These are phyloP conservation scores for Saccharomycopsis crataegensis DNA, from an alignment of 1,139 yeast genomes.

Conservation along the genomic window DNA sequence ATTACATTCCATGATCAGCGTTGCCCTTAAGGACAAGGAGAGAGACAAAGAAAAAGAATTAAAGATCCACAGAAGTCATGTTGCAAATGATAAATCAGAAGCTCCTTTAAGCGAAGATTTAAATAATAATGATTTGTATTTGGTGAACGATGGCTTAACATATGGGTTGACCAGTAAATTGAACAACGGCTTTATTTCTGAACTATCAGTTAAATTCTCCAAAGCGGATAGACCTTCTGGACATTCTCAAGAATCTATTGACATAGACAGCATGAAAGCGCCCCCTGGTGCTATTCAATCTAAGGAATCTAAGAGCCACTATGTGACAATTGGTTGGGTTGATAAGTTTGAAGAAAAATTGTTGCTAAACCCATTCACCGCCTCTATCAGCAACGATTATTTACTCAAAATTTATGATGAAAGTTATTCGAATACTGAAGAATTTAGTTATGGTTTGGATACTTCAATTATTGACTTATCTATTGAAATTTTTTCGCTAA, in stretches of 20 bases:
- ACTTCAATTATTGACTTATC: conserved; percentile 69
- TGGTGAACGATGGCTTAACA: conserved; percentile 32
- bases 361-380: conserved; percentile 30
- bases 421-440: conserved; percentile 25
- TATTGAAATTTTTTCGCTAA: conserved; percentile 63
- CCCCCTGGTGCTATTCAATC: conserved; percentile 26
- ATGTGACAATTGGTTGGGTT: conserved; percentile 30
- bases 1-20: conserved; percentile 23
- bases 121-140: conserved; percentile 24
- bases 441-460: conserved; percentile 31
- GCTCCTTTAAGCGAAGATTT: conserved; percentile 10
- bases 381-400: conserved; percentile 35
- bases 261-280: conserved; percentile 20
- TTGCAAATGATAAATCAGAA: conserved; percentile 2
- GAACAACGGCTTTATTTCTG: conserved; percentile 29
- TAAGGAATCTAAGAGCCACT: conserved; percentile 26
- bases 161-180: conserved; percentile 40
- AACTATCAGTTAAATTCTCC: conserved; percentile 25
- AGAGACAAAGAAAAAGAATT: conserved; percentile 23
- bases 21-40: conserved; percentile 23
- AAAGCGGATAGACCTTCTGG: background rate
- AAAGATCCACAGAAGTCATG: conserved; percentile 23
- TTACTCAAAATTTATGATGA: conserved; percentile 27
- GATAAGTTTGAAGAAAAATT: conserved; percentile 30
- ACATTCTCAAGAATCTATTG: background rate